phyloP scores from a whole-genome alignment of 2,329 filamentous ascomycete species.

The Fusarium denticulatum region DNA sequence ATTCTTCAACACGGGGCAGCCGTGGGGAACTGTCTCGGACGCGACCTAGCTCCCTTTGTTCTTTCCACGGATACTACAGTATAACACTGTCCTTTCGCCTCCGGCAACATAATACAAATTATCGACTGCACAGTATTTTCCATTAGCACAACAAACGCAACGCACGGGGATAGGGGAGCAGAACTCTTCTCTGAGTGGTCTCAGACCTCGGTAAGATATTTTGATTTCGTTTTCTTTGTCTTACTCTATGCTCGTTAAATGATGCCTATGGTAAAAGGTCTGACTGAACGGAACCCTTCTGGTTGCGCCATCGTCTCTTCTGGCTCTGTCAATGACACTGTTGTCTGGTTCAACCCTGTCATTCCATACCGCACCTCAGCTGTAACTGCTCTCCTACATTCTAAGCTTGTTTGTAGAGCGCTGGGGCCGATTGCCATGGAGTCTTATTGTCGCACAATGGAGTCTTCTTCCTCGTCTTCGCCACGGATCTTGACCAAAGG shows the following conservation, averaged over 20 bases:
- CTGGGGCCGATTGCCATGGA: constrained; percentile 30
- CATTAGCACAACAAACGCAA: background rate
- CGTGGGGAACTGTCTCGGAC: background rate
- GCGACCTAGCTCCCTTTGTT: background rate
- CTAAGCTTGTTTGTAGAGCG: constrained; percentile 26
- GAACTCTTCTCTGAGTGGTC: background rate
- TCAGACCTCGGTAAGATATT: constrained; percentile 28
- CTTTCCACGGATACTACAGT: background rate
- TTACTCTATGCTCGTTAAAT: constrained; percentile 45
- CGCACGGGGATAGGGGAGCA: background rate
- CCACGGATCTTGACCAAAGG: constrained; percentile 67
- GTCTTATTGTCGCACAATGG: constrained; percentile 58
- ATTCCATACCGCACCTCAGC: constrained; percentile 17
- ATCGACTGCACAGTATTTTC: background rate
- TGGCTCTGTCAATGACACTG: constrained; percentile 20
- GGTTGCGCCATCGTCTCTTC: constrained; percentile 53
- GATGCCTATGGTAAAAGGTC: constrained; percentile 75
- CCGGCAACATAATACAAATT: background rate
- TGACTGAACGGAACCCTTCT: constrained; percentile 61
- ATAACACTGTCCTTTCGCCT: background rate
- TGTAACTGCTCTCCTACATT: constrained; percentile 16
- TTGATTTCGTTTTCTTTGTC: background rate
- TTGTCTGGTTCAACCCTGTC: constrained; percentile 24
- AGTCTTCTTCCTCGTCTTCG: constrained; percentile 58
- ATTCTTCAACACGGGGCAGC: background rate